Evolutionary conservation across 2,329 filamentous ascomycete species (phyloP).

Genomic region (Teratosphaeria gauchensis): DNA sequence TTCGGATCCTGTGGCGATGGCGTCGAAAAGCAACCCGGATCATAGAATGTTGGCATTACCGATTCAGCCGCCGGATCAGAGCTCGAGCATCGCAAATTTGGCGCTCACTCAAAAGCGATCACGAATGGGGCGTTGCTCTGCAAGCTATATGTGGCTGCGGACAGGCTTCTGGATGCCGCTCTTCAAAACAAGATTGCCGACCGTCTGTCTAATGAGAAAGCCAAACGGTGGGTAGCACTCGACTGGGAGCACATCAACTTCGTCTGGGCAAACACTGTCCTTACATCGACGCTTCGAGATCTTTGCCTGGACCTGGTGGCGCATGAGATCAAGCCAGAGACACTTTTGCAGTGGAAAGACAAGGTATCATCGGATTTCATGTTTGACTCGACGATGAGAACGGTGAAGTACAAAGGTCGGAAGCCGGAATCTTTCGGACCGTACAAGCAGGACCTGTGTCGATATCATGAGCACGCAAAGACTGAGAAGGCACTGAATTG

Average conservation of each 20-base stretch:
- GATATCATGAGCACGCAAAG: not conserved
- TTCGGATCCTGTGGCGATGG: too few relatives aligned
- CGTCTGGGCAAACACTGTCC: not conserved
- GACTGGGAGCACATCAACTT: not conserved
- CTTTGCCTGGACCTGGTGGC: not conserved
- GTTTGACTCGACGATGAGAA: not conserved
- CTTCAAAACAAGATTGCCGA: not conserved
- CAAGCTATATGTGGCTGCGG: not conserved
- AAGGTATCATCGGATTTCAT: not conserved
- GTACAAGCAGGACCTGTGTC: not conserved
- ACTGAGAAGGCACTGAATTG: not conserved
- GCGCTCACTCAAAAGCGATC: not conserved
- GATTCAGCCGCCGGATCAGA: not conserved
- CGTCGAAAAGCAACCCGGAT: too few relatives aligned
- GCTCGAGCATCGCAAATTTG: not conserved
- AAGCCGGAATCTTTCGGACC: not conserved
- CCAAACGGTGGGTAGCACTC: too few relatives aligned
- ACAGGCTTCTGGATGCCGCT: not conserved
- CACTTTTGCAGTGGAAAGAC: not conserved
- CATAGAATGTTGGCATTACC: not conserved
- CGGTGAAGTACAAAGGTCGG: not conserved
- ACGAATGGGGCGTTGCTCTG: not conserved
- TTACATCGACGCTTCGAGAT: not conserved
- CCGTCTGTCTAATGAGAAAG: not conserved
- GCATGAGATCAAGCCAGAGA: not conserved